Percentiles rank a stretch among this genome's conserved stretches.
phyloP scores from a whole-genome alignment of 345 rosid species.

The Salix suchowensis region DNA sequence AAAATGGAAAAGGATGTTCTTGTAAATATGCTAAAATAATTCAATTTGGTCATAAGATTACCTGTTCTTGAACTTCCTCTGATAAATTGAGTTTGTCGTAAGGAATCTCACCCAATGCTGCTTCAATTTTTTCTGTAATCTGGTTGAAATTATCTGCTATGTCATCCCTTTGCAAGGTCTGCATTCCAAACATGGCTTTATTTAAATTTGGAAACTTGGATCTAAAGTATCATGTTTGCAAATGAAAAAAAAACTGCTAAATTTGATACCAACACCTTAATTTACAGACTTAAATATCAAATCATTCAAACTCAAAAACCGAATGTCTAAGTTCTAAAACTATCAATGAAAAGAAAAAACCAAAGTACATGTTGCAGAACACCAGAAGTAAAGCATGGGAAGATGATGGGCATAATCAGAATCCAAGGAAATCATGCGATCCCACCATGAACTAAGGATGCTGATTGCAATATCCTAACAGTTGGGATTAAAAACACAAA shows the following conservation, averaged over 20 bases:
- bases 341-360: background rate
- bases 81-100: constrained; percentile 54
- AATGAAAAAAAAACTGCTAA: background rate
- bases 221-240: background rate
- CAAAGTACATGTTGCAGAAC: background rate
- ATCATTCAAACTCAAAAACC: background rate
- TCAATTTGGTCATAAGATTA: constrained; percentile 11
- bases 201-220: background rate
- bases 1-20: background rate
- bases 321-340: background rate
- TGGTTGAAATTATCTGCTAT: constrained; percentile 43
- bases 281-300: background rate
- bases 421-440: background rate
- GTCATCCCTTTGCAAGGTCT: constrained; percentile 57
- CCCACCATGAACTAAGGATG: background rate
- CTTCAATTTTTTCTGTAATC: constrained; percentile 62
- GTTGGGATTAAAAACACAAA: background rate
- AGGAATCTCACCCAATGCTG: constrained; percentile 60
- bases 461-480: background rate
- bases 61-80: constrained; percentile 94
- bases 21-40: background rate
- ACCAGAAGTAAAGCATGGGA: background rate
- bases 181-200: background rate
- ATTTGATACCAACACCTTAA: background rate
- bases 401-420: background rate